Base-by-base conservation (phyloP, 495 filamentous ascomycete genomes). In the Podospora comata region DNA sequence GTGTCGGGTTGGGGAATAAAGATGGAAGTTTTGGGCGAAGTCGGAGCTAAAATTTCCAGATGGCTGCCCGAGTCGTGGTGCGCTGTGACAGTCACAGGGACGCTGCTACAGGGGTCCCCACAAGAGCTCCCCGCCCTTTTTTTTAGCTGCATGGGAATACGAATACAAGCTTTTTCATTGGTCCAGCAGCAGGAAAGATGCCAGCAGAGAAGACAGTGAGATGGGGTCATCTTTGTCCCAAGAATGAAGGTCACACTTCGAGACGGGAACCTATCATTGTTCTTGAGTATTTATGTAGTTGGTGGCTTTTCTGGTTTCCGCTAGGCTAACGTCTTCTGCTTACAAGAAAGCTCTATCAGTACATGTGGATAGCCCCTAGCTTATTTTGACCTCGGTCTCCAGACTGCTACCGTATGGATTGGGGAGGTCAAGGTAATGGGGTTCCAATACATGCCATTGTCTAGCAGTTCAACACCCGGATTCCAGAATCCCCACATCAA, bases 111-210 rank as follows among this genome's bases (percentile, higher is more conserved):
- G 75, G 71, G 70, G 70, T 70, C 72, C 77, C 70, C 72, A 1
- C 28, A 48, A 64, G 67, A 65, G 64, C 65, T 66, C 67, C 73
- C 68, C 70, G 60, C 68, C 58, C 19, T 60, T 39, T 11, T 11
- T 32, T 30, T 30, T 61, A 57, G 57, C 63, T 63, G 44, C 64
- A 54, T 61, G 60, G 64, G 71, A 76, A 75, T 78, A 59, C 70
- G 69, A 76, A 75, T 78, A 59, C 70, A 66, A 71, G 72, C 72
- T 68, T 60, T 20, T 28, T 72, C 60, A 79, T 79, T 79, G 77
- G 77, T 26, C 58, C 55, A 19, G 15, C 13, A 27, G 18, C 34
- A 26, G 30, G 16, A 5, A 1, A 32, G 59, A 20, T 63, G 32
- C 30, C 32, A 63, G 30, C 15, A 63, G 18, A 2, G 19, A n/a